Evolutionary conservation across 352 stramenopile genomes (phyloP), one percentile per base, ranked within the genome.

Genomic region (Phytophthora pisi): DNA sequence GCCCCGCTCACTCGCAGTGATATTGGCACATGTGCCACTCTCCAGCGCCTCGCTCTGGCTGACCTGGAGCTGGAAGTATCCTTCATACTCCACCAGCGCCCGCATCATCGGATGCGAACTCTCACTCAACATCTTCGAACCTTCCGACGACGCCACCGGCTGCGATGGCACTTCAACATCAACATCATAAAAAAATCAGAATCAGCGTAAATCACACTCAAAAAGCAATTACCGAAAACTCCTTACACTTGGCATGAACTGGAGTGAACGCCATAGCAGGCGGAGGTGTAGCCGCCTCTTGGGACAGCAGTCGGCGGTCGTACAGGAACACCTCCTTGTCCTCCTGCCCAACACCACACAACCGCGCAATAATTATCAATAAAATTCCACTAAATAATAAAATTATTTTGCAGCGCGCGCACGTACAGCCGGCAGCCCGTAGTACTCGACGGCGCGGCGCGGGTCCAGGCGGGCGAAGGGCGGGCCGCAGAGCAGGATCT

Each of bases 291-390:
- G 75, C 74, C 31, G 74, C 67, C 30, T 93, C 86, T 66, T 86
- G 83, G 53, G 84, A 90, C 10, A 96, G 76, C 72, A 94, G 79
- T 51, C 86, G 81, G 4, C 86, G 81, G 57, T 96, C 88, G 60
- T 96, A 96, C 9, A 96, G 60, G 67, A 92, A 96, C 54, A 96
- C 72, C 38, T 78, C 74, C 60, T 92, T 93, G 51, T 88, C 68
- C 20, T 79, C 64, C 71, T 88, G 26, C 20, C 51, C 34, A 61
- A 16, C 13, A 68, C 24, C 31, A 34, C 24, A 53, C 40, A 13
- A 5, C 13, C 43, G 51, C 20, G 20, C 23, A 24, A 24, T 43
- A 54, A 26, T 46, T 36, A n/a, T 53, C 40, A 43, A 24, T 15
- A 63, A 51, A 3, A 24, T 55, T 0, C 13, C 26, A 58, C 26